Evolutionary conservation across 1,139 yeast species (phyloP).

Genomic region (Pichia sp.): DNA sequence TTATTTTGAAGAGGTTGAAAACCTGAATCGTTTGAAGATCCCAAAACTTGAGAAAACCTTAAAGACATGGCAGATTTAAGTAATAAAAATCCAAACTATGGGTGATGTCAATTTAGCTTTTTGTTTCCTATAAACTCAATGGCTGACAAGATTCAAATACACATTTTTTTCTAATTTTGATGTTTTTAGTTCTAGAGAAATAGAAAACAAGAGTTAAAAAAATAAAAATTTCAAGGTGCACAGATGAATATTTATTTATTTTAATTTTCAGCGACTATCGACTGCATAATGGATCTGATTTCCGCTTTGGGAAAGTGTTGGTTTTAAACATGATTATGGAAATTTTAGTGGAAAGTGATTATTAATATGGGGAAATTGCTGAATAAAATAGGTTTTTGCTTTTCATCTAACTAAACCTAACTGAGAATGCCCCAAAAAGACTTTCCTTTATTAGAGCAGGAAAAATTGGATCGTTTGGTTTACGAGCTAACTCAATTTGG

Average conservation of each 20-base stretch:
- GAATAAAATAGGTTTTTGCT: background rate
- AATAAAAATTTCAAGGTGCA: background rate
- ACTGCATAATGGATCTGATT: background rate
- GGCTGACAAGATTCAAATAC: background rate
- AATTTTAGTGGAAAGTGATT: background rate
- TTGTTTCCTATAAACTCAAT: background rate
- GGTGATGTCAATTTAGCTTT: background rate
- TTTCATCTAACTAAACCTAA: background rate
- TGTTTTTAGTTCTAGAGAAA: background rate
- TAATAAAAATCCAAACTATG: background rate
- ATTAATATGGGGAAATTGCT: background rate
- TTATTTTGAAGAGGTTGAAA: background rate
- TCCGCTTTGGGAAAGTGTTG: background rate
- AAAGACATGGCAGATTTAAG: conserved; percentile 17
- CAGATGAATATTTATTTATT: background rate
- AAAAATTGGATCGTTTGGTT: conserved; percentile 23
- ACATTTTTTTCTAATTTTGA: background rate
- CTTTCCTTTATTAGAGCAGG: conserved; percentile 16
- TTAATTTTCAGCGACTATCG: background rate
- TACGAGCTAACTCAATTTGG: conserved; percentile 68
- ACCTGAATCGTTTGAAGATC: conserved; percentile 10
- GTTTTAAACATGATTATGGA: background rate
- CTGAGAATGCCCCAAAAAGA: conserved; percentile 4
- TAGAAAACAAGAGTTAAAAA: background rate
- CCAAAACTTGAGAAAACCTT: conserved; percentile 25